A percentile compares a stretch with the other conserved stretches of the same genome.
phyloP scores from a whole-genome alignment of 495 filamentous ascomycete genomes.

The Daldinia vernicosa region DNA sequence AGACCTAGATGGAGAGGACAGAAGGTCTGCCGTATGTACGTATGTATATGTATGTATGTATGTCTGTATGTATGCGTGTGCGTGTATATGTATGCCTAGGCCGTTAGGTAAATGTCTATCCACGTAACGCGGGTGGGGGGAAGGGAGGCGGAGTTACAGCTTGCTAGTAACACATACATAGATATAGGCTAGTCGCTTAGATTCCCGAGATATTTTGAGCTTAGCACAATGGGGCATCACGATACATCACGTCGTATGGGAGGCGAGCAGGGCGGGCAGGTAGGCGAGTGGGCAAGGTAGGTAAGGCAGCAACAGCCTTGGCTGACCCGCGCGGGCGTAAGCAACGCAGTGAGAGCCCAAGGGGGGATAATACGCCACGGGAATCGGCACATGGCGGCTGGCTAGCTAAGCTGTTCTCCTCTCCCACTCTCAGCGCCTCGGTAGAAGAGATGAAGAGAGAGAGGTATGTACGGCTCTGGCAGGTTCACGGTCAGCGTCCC shows the following conservation, averaged over 20 bases:
- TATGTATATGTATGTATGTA: not conserved
- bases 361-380: slow-evolving; percentile 5
- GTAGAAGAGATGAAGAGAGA: not conserved
- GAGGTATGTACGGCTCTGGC: not conserved
- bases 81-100: slow-evolving; percentile 6
- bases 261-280: not conserved
- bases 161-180: not conserved
- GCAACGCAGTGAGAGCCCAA: slow-evolving; percentile 11
- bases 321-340: slow-evolving; percentile 9
- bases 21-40: not conserved
- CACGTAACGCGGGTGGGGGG: slow-evolving; percentile 32
- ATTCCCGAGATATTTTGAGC: not conserved
- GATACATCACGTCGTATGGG: slow-evolving; percentile 16
- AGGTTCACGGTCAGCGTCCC: slow-evolving; percentile 20
- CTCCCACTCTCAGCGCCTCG: not conserved
- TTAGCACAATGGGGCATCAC: slow-evolving; percentile 3
- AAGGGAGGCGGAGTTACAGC: not conserved
- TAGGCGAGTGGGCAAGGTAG: slow-evolving; percentile 12
- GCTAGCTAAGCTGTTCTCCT: not conserved
- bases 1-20: slow-evolving; percentile 5
- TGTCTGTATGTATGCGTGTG: not conserved
- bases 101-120: slow-evolving; percentile 7
- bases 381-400: not conserved
- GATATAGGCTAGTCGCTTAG: slow-evolving; percentile 12
- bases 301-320: slow-evolving; percentile 29